Conservation (phyloP, 2,329 filamentous ascomycete genomes). For the Ciborinia camelliae region DNA sequence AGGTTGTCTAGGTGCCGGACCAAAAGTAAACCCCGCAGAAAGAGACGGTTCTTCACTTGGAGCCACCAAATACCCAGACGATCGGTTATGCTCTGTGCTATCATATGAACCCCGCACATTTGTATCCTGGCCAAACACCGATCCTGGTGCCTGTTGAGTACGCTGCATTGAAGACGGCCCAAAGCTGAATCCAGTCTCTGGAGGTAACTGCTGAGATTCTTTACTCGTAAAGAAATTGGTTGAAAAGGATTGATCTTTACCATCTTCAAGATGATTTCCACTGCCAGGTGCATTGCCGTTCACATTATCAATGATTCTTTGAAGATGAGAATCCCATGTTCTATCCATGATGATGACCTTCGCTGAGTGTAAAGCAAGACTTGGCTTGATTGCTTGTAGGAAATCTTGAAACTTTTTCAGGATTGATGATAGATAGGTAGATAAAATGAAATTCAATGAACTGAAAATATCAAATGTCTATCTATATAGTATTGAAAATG, state of each 20-base stretch:
- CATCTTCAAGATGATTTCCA: neutral
- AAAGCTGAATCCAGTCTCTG: neutral
- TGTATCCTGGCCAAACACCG: neutral
- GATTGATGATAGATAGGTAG: neutral
- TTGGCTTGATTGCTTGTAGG: neutral
- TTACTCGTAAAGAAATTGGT: neutral
- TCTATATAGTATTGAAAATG: neutral
- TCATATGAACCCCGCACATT: neutral
- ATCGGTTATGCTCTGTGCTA: neutral
- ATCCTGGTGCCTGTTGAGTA: neutral
- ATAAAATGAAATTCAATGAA: conserved; percentile 6
- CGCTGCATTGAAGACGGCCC: conserved; percentile 1
- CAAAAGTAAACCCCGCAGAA: conserved; percentile 1
- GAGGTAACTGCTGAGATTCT: neutral
- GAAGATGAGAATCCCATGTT: conserved; percentile 27
- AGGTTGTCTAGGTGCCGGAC: neutral
- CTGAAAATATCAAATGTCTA: neutral
- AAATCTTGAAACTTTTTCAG: neutral
- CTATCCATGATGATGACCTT: conserved; percentile 10
- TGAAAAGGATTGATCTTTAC: neutral
- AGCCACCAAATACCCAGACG: conserved; percentile 2
- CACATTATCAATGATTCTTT: conserved; percentile 30
- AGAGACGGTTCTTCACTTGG: neutral
- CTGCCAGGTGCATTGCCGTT: neutral
- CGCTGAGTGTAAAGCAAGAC: neutral